A percentile compares a stretch with the other conserved stretches of the same genome.
phyloP scores from a whole-genome alignment of 306 rosid species.

The Cicer pinnatifidum region DNA sequence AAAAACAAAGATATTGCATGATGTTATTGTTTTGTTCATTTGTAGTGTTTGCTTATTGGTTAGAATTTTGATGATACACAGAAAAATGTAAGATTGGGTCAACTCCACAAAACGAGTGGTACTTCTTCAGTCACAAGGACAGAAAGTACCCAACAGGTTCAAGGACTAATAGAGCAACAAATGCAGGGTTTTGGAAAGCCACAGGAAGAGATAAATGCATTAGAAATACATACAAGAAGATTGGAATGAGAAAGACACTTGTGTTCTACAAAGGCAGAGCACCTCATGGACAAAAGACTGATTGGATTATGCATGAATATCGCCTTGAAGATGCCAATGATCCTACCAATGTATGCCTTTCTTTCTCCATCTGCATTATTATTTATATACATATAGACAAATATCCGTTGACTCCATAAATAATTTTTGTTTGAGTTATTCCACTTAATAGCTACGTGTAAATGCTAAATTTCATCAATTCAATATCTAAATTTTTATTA shows the following conservation, averaged over 20 bases:
- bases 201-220: conserved; percentile 96
- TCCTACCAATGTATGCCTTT: conserved; percentile 53
- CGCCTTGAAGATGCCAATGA: conserved; percentile 85
- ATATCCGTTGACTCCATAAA: too few species aligned
- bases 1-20: too few species aligned
- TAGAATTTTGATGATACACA: conserved; percentile 19
- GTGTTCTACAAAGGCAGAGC: conserved; percentile 95
- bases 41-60: too few species aligned
- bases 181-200: conserved; percentile 97
- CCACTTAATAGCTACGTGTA: too few species aligned
- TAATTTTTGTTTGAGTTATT: too few species aligned
- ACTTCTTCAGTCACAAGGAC: conserved; percentile 96
- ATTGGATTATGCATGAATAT: conserved; percentile 98
- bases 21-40: too few species aligned
- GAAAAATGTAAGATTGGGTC: conserved; percentile 94
- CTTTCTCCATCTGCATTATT: background rate
- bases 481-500: too few species aligned
- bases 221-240: conserved; percentile 71
- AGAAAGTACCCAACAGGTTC: conserved; percentile 98
- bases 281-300: conserved; percentile 93
- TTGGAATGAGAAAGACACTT: conserved; percentile 94
- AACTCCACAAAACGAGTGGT: conserved; percentile 97
- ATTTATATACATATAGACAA: too few species aligned
- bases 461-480: too few species aligned
- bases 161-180: conserved; percentile 90